Percentiles rank a stretch among this genome's conserved stretches.
phyloP scores from a whole-genome alignment of 2,329 filamentous ascomycete species.

The Ceratocystis huliohia region DNA sequence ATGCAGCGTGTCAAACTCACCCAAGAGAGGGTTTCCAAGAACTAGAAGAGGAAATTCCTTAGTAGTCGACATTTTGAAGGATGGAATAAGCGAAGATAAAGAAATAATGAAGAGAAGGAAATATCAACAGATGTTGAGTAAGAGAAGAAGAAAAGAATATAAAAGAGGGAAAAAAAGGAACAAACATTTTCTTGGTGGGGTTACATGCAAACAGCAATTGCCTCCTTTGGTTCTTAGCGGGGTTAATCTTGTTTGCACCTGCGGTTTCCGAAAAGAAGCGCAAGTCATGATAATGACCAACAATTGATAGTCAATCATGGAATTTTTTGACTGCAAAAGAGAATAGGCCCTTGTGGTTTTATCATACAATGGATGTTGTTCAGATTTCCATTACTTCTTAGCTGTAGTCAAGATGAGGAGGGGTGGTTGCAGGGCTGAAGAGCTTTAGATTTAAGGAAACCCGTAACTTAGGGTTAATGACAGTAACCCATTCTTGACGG shows the following conservation, averaged over 20 bases:
- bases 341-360: neutral
- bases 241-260: conserved; percentile 8
- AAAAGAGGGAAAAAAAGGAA: neutral
- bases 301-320: neutral
- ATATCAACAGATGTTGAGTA: neutral
- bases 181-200: conserved; percentile 11
- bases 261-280: conserved; percentile 2
- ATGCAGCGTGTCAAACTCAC: conserved; percentile 37
- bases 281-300: neutral
- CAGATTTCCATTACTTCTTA: too few relatives aligned
- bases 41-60: conserved; percentile 83
- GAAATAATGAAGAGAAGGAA: neutral
- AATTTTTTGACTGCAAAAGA: neutral
- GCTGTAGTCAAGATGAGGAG: too few relatives aligned
- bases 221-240: neutral
- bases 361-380: neutral
- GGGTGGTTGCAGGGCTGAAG: neutral
- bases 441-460: neutral
- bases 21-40: conserved; percentile 94
- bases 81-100: neutral
- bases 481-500: neutral
- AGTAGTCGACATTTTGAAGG: conserved; percentile 51
- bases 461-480: neutral
- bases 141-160: conserved; percentile 5
- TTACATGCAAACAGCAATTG: conserved; percentile 3